Evolutionary conservation across 1,284 basidiomycete genomes (phyloP).

Genomic region (Malassezia sp.): DNA sequence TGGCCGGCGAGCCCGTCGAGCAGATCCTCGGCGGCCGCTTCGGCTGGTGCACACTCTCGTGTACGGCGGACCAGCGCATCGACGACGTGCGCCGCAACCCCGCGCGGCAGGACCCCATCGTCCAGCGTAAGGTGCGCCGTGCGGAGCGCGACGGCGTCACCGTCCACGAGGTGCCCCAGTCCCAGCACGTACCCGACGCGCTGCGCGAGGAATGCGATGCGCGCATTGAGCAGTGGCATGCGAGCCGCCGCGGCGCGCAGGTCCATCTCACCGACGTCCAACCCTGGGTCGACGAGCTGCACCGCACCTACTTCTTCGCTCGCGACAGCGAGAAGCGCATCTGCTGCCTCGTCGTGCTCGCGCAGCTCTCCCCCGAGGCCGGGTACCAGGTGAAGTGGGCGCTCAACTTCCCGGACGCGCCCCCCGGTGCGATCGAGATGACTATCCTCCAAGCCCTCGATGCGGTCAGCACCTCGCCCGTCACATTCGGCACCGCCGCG

Average conservation of each 20-base stretch:
- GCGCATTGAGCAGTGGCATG: conserved; percentile 52
- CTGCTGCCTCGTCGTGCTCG: conserved; percentile 52
- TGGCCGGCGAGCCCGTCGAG: conserved; percentile 51
- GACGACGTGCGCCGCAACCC: conserved; percentile 49
- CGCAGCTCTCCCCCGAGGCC: conserved; percentile 52
- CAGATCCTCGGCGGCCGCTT: conserved; percentile 50
- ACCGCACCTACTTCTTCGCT: conserved; percentile 54
- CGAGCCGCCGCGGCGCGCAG: conserved; percentile 52
- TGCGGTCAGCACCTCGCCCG: conserved; percentile 49
- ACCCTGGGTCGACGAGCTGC: conserved; percentile 53
- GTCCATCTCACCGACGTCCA: conserved; percentile 54
- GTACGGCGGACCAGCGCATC: conserved; percentile 54
- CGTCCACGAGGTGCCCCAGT: conserved; percentile 43
- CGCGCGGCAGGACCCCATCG: conserved; percentile 49
- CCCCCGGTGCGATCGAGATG: conserved; percentile 52
- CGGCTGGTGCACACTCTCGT: conserved; percentile 53
- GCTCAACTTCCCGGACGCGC: conserved; percentile 54
- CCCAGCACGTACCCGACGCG: conserved; percentile 48
- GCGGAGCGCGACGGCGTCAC: conserved; percentile 53
- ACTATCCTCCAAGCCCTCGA: conserved; percentile 52
- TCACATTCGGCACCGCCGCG: conserved; percentile 48
- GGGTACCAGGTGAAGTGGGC: conserved; percentile 57
- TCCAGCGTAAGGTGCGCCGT: conserved; percentile 51
- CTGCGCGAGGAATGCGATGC: conserved; percentile 48
- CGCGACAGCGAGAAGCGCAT: conserved; percentile 50